Base-by-base conservation (phyloP, 2,329 filamentous ascomycete species). In the Hansfordia pulvinata region DNA sequence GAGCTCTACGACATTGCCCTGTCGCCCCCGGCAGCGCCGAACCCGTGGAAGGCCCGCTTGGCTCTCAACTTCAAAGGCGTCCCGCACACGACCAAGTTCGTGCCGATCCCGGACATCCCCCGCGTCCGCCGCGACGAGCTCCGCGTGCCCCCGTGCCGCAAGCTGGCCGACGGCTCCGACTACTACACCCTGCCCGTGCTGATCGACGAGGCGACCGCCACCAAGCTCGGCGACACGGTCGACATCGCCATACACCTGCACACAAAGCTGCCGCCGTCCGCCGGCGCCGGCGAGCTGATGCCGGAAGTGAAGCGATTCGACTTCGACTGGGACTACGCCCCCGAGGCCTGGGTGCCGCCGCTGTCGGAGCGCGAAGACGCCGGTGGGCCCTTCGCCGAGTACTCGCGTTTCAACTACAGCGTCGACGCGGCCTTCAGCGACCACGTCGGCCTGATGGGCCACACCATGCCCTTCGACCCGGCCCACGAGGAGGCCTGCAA, bases 241-340 rank as follows among this genome's bases (percentile, higher is more conserved):
- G 73, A 77, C 27, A 78, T 78, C 32, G 74, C 73, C 6, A 46
- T 62, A 15, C 66, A 75, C 37, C 54, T 78, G 2, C 60, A 76
- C 14, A n/a, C n/a, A n/a, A 47, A 56, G 2, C 54, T 43, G 0
- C 72, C 66, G 29, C 65, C 68, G 0, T 30, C 45, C 17, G 43
- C 56, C 0, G 60, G 60, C 2, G 50, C 41, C 2, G 55, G 58
- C 1, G 43, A 56, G 23, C 52, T 76, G 3, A 67, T 76, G 36
- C 61, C 61, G 0, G 43, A 46, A 1, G 23, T 14, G 11, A 42
- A 49, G 23, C 46, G 34, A 6, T 49, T 67, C 10, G 55, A 61
- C 27, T 66, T 51, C 30, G 33, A 32, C 23, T 57, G 45, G 34
- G 30, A 25, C 4, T 39, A 35, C 3, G 43, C 51, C 17, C 32